Base-by-base conservation (phyloP, 2,329 filamentous ascomycete species). In the Botryotinia globosa region DNA sequence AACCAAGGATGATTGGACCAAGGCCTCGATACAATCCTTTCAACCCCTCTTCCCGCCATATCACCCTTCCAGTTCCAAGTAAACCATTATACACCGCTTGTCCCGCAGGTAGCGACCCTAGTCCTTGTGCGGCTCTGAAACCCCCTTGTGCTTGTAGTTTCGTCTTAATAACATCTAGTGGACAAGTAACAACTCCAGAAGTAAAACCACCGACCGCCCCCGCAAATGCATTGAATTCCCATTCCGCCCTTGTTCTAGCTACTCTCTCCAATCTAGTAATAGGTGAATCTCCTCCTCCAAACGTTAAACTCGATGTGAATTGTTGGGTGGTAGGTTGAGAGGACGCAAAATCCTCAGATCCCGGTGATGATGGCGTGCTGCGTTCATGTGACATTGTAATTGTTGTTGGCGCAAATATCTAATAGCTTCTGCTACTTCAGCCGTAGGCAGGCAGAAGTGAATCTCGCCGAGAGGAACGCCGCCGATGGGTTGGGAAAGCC, bases 151-250 rank as follows among this genome's bases (percentile, higher is more conserved):
- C 95, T 82, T 99, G 96, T 74, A 99, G 84, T 83, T 98, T 98
- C 62, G 96, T 99, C 85, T 99, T 99, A 83, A 99, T 98, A 75
- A 99, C 96, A 85, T 99, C 96, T 77, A 99, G 90, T 59, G 96
- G 96, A 82, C 96, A 99, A 70, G 95, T 98, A 76, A 98, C 93
- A 72, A 99, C 89, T 68, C 96, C 96, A 12, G 94, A 97, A 34
- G 94, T 94, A 79, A 98, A 93, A 67, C 96, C 96, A 68, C 94
- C 95, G 73, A 93, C 87, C 66, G 94, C 95, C 72, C 96, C 96
- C 61, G 94, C 91, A 72, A 98, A 86, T 75, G 94, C 93, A 81
- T 97, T 93, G 81, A 98, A 90, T 75, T 89, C 87, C 32, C 87
- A 85, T 75, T 90, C 87, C 48, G 88, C 88, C 68, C 88, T 88